Base-by-base conservation (phyloP, 345 rosid genomes). In the Euphorbia peplus region DNA sequence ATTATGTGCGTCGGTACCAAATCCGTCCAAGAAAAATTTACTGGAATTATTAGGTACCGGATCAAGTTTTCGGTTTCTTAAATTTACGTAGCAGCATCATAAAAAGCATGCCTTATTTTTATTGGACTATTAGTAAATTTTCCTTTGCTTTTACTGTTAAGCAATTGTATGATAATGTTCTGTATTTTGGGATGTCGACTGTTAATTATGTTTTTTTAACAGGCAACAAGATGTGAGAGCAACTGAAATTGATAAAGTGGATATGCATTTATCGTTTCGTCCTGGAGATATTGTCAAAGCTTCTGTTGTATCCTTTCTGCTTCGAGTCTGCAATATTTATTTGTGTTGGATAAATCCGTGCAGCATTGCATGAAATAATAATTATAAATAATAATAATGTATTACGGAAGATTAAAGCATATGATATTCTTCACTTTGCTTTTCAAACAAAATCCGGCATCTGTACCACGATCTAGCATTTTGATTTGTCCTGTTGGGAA, bases 161-260 rank as follows among this genome's bases (percentile, higher is more conserved):
- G 8, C 12, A 2, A 63, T 26, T 46, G 22, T 26, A 26, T 62
- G 3, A 41, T 22, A 26, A n/a, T 12, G 32, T 62, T 30, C 42
- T 63, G 32, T 63, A 11, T 10, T 68, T 41, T 52, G 29, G 28
- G 22, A 21, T 60, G 46, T 46, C 22, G 18, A 47, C 53, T 22
- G 24, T 39, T 14, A 21, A 11, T 53, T 11, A 46, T 2, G 63
- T 39, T 22, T 30, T 70, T 54, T 75, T 64, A 35, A 68, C 79
- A 93, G 98, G 88, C 92, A 88, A 76, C 96, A 87, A 80, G 98
- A 93, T 78, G 98, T 93, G 59, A 87, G 98, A 78, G 87, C 88
- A 15, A 87, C 97, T 32, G 96, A 93, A 86, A 86, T 93, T 73
- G 95, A 93, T 79, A 89, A 89, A 83, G 96, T 93, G 62, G 93